Percentiles rank a stretch among this genome's conserved stretches.
These are phyloP conservation scores for Silene latifolia DNA, from an alignment of 148 eudicot species.

Conservation along the genomic window DNA sequence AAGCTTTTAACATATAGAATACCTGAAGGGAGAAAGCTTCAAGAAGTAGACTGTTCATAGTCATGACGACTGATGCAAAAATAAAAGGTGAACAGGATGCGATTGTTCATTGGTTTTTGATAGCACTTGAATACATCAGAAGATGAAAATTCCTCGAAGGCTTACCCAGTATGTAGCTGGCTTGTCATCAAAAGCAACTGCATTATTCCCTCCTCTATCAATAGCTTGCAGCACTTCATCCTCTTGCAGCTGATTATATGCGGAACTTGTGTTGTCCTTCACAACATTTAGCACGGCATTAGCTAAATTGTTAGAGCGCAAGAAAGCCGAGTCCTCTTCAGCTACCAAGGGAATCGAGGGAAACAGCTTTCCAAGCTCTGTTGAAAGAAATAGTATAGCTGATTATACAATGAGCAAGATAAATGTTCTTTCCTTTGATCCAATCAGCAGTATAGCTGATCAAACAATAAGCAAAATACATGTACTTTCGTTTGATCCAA, in stretches of 20 bases:
- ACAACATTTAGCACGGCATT: conserved; percentile 60
- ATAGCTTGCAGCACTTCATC: conserved; percentile 79
- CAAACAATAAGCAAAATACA: not conserved
- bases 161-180: conserved; percentile 94
- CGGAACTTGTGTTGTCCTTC: conserved; percentile 35
- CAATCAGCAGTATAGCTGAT: not conserved
- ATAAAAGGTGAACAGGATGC: not conserved
- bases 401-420: not conserved
- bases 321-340: conserved; percentile 88
- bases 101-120: not conserved
- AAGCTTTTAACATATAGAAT: not conserved
- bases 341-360: conserved; percentile 95
- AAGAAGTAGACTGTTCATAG: not conserved
- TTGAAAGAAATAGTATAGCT: conserved; percentile 4
- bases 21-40: not conserved
- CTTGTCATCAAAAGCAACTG: conserved; percentile 52
- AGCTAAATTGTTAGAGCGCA: conserved; percentile 69
- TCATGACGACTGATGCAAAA: not conserved
- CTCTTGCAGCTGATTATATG: conserved; percentile 41
- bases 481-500: not conserved
- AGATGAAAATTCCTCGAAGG: conserved; percentile 7
- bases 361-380: conserved; percentile 66
- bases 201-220: conserved; percentile 86
- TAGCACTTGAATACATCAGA: conserved; percentile 5
- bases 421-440: not conserved